Evolutionary conservation across 2,329 filamentous ascomycete species (phyloP).

Genomic region (Cercospora brassicicola): DNA sequence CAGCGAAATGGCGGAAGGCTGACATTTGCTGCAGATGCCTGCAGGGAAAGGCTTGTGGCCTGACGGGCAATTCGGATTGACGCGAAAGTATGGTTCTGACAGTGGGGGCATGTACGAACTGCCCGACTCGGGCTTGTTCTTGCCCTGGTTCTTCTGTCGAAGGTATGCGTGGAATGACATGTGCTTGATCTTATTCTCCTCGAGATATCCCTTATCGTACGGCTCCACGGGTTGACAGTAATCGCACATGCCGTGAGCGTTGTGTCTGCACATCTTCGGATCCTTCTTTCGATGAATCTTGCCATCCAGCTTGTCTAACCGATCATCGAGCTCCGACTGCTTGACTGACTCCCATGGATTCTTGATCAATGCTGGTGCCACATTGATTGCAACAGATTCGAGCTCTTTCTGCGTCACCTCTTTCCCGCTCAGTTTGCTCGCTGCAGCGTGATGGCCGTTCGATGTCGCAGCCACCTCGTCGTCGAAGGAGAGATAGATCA

Average conservation of each 20-base stretch:
- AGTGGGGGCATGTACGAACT: slow-evolving; percentile 95
- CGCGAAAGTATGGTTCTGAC: slow-evolving; percentile 87
- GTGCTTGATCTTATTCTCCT: slow-evolving; percentile 98
- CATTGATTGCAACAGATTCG: slow-evolving; percentile 61
- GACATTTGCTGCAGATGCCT: slow-evolving; percentile 96
- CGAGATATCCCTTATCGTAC: slow-evolving; percentile 82
- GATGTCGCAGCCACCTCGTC: slow-evolving; percentile 50
- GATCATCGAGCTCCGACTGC: slow-evolving; percentile 84
- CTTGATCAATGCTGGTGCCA: slow-evolving; percentile 65
- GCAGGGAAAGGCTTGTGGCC: slow-evolving; percentile 93
- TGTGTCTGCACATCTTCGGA: slow-evolving; percentile 88
- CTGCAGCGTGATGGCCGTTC: slow-evolving; percentile 51
- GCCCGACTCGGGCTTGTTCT: slow-evolving; percentile 91
- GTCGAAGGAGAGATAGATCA: slow-evolving; percentile 82
- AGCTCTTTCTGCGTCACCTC: slow-evolving; percentile 69
- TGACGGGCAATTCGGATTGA: slow-evolving; percentile 83
- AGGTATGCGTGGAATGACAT: slow-evolving; percentile 93
- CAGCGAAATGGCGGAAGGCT: slow-evolving; percentile 92
- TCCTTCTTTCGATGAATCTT: slow-evolving; percentile 79
- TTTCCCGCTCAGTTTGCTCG: slow-evolving; percentile 75
- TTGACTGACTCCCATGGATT: slow-evolving; percentile 92
- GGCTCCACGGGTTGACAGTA: slow-evolving; percentile 97
- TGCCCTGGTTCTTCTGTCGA: slow-evolving; percentile 90
- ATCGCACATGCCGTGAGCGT: slow-evolving; percentile 97
- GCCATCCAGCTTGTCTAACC: slow-evolving; percentile 81